phyloP scores from a whole-genome alignment of 768 basidiomycete species.

The Boletus fagicola region DNA sequence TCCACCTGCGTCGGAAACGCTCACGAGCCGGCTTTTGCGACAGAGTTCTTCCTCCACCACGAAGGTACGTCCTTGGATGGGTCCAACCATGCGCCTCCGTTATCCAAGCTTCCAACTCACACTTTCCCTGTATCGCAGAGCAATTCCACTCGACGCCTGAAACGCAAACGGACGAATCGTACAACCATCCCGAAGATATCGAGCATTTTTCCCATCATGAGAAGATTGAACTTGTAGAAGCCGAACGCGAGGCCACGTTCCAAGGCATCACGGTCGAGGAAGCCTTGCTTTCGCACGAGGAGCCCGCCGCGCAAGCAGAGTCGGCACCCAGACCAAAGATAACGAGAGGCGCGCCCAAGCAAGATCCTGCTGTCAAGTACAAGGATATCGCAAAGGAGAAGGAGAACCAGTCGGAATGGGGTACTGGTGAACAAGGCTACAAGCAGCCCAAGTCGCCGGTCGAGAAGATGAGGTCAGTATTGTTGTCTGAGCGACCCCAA shows the following conservation, averaged over 20 bases:
- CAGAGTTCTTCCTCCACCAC: slow-evolving; percentile 95
- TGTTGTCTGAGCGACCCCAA: background rate
- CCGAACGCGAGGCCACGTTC: slow-evolving; percentile 77
- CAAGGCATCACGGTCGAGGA: slow-evolving; percentile 82
- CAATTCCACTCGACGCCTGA: slow-evolving; percentile 94
- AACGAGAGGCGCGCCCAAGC: slow-evolving; percentile 57
- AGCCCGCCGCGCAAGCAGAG: slow-evolving; percentile 21
- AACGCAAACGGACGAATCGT: slow-evolving; percentile 94
- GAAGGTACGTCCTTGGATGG: slow-evolving; percentile 61
- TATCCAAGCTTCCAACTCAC: background rate
- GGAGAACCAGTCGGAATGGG: slow-evolving; percentile 63
- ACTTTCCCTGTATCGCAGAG: slow-evolving; percentile 44
- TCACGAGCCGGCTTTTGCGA: background rate
- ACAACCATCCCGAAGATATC: slow-evolving; percentile 88
- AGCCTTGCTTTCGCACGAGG: slow-evolving; percentile 54
- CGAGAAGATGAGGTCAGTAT: slow-evolving; percentile 69
- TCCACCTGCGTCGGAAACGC: background rate
- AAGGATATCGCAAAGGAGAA: slow-evolving; percentile 53
- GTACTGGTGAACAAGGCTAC: slow-evolving; percentile 67
- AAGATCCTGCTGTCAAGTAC: slow-evolving; percentile 64
- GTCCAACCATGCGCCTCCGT: too few relatives aligned
- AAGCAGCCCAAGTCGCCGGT: slow-evolving; percentile 65
- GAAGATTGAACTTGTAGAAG: slow-evolving; percentile 79
- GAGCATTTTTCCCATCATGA: slow-evolving; percentile 94
- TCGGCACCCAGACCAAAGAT: slow-evolving; percentile 47